phyloP scores from a whole-genome alignment of 75 land plant species.

The Pinus tabuliformis region DNA sequence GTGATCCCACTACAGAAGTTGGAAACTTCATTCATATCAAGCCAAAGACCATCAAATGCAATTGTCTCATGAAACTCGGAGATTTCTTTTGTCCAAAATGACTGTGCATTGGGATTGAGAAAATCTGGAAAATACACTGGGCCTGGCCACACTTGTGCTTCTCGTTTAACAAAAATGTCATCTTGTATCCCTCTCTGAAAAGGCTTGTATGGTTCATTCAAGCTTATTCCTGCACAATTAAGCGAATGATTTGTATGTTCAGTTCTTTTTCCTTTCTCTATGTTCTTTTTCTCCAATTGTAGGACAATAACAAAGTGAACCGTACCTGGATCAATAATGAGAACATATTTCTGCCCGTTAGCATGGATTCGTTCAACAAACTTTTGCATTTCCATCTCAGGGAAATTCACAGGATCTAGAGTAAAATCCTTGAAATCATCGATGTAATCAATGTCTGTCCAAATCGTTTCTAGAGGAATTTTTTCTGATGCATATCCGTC shows the following conservation, averaged over 20 bases:
- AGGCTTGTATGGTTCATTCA: slow-evolving; percentile 51
- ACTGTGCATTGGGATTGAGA: slow-evolving; percentile 44
- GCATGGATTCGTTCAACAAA: slow-evolving; percentile 33
- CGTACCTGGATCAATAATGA: slow-evolving; percentile 39
- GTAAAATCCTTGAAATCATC: slow-evolving; percentile 42
- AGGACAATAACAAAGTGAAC: too few species aligned
- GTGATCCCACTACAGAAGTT: slow-evolving; percentile 38
- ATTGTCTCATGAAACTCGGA: slow-evolving; percentile 47
- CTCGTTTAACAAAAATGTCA: slow-evolving; percentile 67
- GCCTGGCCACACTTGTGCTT: slow-evolving; percentile 94
- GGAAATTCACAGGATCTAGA: slow-evolving; percentile 33
- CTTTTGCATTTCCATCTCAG: slow-evolving; percentile 13
- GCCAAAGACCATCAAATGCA: slow-evolving; percentile 86
- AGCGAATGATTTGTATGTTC: neutral
- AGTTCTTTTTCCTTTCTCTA: neutral
- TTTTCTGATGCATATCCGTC: slow-evolving; percentile 14
- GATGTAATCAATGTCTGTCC: slow-evolving; percentile 49
- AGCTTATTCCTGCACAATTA: slow-evolving; percentile 50
- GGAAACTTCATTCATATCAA: slow-evolving; percentile 76
- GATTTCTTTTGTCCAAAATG: slow-evolving; percentile 66
- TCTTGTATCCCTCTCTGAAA: slow-evolving; percentile 52
- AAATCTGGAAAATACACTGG: slow-evolving; percentile 89
- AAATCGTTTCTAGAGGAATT: slow-evolving; percentile 35
- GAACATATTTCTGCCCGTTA: slow-evolving; percentile 32
- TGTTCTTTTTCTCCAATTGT: too few species aligned